Evolutionary conservation across 176 grass and related monocot species (phyloP), one percentile per base, ranked within the genome.

Genomic region (Aegilops tauschii): DNA sequence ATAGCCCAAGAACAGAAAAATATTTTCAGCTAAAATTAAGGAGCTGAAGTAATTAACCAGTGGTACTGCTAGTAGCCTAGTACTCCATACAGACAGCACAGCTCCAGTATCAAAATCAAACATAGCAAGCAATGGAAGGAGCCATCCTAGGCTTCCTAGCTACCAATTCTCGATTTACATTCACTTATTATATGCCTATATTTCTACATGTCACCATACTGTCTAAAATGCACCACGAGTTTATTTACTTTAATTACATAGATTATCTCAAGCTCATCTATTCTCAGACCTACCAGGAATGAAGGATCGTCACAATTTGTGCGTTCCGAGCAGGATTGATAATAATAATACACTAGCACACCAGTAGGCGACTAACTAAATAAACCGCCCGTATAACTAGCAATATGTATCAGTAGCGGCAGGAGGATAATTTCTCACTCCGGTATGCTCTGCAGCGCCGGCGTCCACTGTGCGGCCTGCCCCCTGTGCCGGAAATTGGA

Each of bases 381-480:
- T 61, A 36, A 6, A 61, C 54, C 13, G 76, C 50, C 16, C 50
- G 50, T 40, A 42, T 59, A 63, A 6, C 12, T 85, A 76, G 58
- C 73, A 67, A 49, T 18, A 54, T 7, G 5, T 25, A 54, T 21
- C 35, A 36, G 50, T 37, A 8, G 12, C 61, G n/a, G 9, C 34
- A 44, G 21, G 47, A 8, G 76, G 6, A 54, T 71, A 27, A 1
- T 8, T 27, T 63, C 25, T 91, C 81, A 91, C 89, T 96, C 94
- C 23, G 87, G 92, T 79, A 96, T 96, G 78, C 31, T 93, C 21
- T 92, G 87, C 87, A 93, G 86, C 34, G 84, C 71, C 54, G 94
- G 94, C 79, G 68, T 40, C 94, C 94, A 93, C 13, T 89, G 92
- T 45, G 45, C 87, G 20, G 56, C 21, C 27, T 36, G 76, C 1